Evolutionary conservation across 495 filamentous ascomycete genomes (phyloP).

Genomic region (Neurospora tetrasperma): DNA sequence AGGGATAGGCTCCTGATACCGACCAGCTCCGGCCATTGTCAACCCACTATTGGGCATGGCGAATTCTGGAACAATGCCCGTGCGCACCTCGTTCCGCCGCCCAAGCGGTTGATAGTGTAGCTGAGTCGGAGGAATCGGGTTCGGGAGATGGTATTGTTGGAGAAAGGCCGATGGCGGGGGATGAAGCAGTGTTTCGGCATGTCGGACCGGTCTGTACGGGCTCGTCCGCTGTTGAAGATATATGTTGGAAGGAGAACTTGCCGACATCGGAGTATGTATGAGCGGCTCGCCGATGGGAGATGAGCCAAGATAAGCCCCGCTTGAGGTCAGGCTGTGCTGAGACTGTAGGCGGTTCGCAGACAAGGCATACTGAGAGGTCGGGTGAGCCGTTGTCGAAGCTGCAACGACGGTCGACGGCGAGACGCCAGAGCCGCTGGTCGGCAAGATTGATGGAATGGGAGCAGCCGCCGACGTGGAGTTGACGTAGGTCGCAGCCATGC

Average conservation of each 20-base stretch:
- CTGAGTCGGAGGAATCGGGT: constrained; percentile 46
- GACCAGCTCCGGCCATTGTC: not conserved
- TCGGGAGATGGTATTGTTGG: constrained; percentile 56
- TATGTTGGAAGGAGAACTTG: constrained; percentile 40
- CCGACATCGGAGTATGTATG: constrained; percentile 43
- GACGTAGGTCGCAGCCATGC: constrained; percentile 42
- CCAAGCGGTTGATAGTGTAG: constrained; percentile 96
- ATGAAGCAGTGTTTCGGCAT: constrained; percentile 79
- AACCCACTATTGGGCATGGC: constrained; percentile 11
- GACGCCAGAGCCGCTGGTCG: constrained; percentile 25
- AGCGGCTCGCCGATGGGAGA: constrained; percentile 42
- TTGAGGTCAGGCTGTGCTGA: constrained; percentile 23
- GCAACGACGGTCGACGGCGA: constrained; percentile 4
- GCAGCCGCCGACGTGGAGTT: constrained; percentile 22
- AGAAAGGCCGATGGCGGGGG: constrained; percentile 76
- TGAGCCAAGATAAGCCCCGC: constrained; percentile 27
- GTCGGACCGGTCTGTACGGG: constrained; percentile 83
- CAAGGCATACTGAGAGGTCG: constrained; percentile 26
- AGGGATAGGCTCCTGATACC: not conserved
- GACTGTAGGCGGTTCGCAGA: constrained; percentile 32
- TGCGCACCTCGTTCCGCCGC: constrained; percentile 64
- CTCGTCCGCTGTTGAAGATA: constrained; percentile 59
- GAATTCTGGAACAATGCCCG: constrained; percentile 74
- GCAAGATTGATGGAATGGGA: constrained; percentile 16
- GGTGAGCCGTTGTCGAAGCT: constrained; percentile 16